Conservation (phyloP, 345 rosid species). For the Draba incana region DNA sequence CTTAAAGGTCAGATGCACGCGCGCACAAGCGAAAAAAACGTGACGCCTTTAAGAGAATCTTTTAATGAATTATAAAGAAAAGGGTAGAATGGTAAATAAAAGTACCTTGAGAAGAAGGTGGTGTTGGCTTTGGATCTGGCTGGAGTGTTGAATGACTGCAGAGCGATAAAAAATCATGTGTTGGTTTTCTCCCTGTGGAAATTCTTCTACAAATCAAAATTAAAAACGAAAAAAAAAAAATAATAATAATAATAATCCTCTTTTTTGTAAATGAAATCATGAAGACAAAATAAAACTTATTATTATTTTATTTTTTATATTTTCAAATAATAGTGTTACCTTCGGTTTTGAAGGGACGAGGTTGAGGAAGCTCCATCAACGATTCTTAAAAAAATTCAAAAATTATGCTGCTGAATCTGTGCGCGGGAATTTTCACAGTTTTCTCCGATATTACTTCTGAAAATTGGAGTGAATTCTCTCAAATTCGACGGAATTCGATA, state of each 20-base stretch:
- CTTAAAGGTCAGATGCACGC: conserved; percentile 46
- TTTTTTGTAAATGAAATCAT: no score
- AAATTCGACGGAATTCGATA: not conserved
- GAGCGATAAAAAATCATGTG: conserved; percentile 89
- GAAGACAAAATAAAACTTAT: no score
- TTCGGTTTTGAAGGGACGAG: conserved; percentile 68
- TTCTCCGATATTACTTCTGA: not conserved
- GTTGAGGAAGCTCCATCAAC: conserved; percentile 87
- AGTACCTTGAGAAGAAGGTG: conserved; percentile 67
- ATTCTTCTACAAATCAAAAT: conserved; percentile 45
- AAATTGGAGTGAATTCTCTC: not conserved
- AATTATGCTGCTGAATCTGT: not conserved
- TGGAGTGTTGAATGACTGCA: conserved; percentile 69
- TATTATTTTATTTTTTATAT: no score
- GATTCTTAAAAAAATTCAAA: no score
- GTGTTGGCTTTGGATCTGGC: conserved; percentile 65
- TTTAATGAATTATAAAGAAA: conserved; percentile 24
- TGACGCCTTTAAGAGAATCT: conserved; percentile 39
- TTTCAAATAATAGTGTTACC: conserved; percentile 47
- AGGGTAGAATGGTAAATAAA: conserved; percentile 27
- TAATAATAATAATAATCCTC: not conserved
- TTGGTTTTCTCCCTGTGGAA: conserved; percentile 82
- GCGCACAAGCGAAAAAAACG: conserved; percentile 52
- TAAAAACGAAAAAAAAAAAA: not conserved
- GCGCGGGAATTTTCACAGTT: conserved; percentile 20